phyloP scores from a whole-genome alignment of 495 filamentous ascomycete genomes.

The Xylaria curta region DNA sequence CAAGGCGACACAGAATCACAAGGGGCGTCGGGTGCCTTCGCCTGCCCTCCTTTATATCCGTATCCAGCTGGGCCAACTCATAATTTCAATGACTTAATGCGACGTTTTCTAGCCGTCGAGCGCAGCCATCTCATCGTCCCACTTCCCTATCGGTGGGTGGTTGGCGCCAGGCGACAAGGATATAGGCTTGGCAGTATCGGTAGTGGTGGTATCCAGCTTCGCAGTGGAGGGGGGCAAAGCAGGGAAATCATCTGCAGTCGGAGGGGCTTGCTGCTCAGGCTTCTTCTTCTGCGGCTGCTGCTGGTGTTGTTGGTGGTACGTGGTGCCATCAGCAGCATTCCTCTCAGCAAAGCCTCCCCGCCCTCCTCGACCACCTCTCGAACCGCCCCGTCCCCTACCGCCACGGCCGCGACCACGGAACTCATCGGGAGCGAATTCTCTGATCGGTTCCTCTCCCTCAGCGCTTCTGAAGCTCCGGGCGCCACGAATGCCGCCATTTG shows the following conservation, averaged over 20 bases:
- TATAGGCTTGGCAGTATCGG: constrained; percentile 17
- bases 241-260: constrained; percentile 50
- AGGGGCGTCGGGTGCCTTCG: background rate
- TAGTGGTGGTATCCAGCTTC: constrained; percentile 37
- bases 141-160: constrained; percentile 48
- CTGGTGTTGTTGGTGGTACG: background rate
- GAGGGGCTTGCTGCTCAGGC: constrained; percentile 28
- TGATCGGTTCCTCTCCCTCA: constrained; percentile 38
- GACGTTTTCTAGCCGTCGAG: constrained; percentile 31
- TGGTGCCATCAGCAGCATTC: background rate
- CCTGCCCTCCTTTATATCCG: background rate
- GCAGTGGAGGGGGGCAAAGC: constrained; percentile 43
- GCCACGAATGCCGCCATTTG: constrained; percentile 52
- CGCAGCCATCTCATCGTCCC: constrained; percentile 57
- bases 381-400: constrained; percentile 38
- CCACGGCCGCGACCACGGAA: constrained; percentile 38
- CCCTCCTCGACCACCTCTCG: constrained; percentile 35
- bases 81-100: background rate
- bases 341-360: constrained; percentile 35
- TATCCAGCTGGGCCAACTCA: background rate
- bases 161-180: constrained; percentile 24
- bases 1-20: background rate
- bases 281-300: constrained; percentile 31
- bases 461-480: constrained; percentile 32
- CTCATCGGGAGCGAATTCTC: constrained; percentile 39